These are phyloP conservation scores for Typha latifolia DNA, from an alignment of 176 grass and related monocot genomes.

Conservation along the genomic window DNA sequence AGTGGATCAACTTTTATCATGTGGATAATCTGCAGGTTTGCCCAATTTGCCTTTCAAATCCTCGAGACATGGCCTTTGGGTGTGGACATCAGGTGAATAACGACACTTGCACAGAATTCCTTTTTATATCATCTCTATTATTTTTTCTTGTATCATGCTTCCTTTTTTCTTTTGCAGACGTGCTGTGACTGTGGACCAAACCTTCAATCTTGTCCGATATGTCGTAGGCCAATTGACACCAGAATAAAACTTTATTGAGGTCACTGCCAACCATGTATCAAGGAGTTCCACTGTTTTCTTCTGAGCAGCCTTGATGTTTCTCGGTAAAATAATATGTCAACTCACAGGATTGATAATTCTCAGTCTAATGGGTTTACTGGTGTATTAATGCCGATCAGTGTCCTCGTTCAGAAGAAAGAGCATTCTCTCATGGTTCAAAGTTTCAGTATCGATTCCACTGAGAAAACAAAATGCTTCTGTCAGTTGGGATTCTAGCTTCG, in stretches of 20 bases:
- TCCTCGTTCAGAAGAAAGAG: no score
- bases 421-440: no score
- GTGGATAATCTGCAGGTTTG: conserved; percentile 38
- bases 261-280: neutral
- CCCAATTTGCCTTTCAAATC: conserved; percentile 60
- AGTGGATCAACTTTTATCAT: neutral
- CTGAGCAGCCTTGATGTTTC: no score
- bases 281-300: no score
- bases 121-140: conserved; percentile 2
- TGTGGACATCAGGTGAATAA: conserved; percentile 71
- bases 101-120: neutral
- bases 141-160: neutral
- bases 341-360: no score
- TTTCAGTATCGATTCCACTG: no score
- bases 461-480: no score
- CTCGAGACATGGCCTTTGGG: conserved; percentile 70
- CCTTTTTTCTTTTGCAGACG: conserved; percentile 33
- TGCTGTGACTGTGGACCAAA: conserved; percentile 65
- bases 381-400: no score
- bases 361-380: no score
- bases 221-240: conserved; percentile 57
- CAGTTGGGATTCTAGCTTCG: no score
- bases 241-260: conserved; percentile 69
- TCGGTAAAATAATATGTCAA: no score
- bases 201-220: conserved; percentile 54